Evolutionary conservation across 1,139 yeast species (phyloP), one percentile per base, ranked within the genome.

Genomic region (Martiniozyma asiatica): DNA sequence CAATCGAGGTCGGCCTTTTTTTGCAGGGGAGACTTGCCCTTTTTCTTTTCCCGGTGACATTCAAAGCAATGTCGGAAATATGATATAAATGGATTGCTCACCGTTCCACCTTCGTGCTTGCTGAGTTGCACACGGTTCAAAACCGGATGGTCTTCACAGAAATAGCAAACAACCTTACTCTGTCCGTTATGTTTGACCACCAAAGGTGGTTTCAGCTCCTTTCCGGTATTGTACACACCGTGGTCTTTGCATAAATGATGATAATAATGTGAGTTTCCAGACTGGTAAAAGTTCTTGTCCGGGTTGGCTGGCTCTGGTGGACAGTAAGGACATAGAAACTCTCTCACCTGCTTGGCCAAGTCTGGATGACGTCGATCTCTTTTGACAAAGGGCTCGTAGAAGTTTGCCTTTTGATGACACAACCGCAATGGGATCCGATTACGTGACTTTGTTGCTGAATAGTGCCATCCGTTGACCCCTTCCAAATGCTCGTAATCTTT

Each of bases 181-280:
- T 21, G 20, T 20, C 18, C 18, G 11, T 14, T 14, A 6, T 21
- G 39, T 22, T 27, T 14, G 8, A 45, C 48, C 9, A 45, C 29
- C 8, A 35, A 27, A 4, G 33, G 35, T 4, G 49, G 48, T 11
- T 44, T 40, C 48, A 48, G 35, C 28, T 43, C 48, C 26, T 33
- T 26, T 3, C 56, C 56, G 13, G 42, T 39, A 8, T 50, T 47
- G 35, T 43, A 50, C 7, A 50, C 48, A 3, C 55, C 55, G 31
- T 51, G 56, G 12, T 40, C 39, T 24, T 47, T 47, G 4, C 50
- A 44, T 17, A 51, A 45, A 33, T 51, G 56, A 26, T 51, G 56
- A 21, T 47, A 33, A 27, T 50, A 51, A 21, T 40, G 41, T 5
- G 52, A 48, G 7, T 44, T 41, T 28, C 39, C 42, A 26, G 46